These are phyloP conservation scores for Nicotiana noctiflora DNA, from an alignment of 257 asterid species.

Conservation along the genomic window DNA sequence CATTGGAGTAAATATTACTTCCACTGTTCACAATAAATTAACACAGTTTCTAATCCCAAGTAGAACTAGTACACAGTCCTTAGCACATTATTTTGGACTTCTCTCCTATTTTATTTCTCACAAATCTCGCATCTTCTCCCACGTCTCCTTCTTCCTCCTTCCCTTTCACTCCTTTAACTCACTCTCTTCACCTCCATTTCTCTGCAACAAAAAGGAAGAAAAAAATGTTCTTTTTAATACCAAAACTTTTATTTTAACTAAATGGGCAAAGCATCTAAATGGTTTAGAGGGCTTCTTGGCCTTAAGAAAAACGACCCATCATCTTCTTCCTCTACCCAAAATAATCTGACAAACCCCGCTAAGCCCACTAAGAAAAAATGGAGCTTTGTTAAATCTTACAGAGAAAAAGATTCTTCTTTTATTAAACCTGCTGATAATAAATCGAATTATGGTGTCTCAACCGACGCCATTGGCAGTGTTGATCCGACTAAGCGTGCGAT, in stretches of 20 bases:
- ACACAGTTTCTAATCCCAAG: background rate
- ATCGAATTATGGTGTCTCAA: conserved; percentile 1
- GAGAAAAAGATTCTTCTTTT: background rate
- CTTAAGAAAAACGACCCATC: conserved; percentile 35
- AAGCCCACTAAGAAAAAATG: conserved; percentile 55
- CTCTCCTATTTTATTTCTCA: background rate
- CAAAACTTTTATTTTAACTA: background rate
- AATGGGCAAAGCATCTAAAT: conserved; percentile 82
- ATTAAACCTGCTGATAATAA: background rate
- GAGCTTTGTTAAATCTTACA: conserved; percentile 44
- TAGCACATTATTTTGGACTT: background rate
- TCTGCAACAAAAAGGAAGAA: background rate
- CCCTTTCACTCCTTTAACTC: background rate
- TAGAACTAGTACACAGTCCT: background rate
- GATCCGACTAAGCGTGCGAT: conserved; percentile 58
- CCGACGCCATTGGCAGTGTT: conserved; percentile 1
- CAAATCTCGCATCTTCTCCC: background rate
- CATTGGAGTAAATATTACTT: conserved; percentile 5
- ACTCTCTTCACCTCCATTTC: conserved; percentile 5
- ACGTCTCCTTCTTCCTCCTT: background rate
- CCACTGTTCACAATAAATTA: background rate
- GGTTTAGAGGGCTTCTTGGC: conserved; percentile 79
- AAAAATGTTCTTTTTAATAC: background rate
- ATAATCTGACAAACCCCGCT: background rate
- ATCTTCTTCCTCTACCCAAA: background rate